Conservation (phyloP, 306 rosid species). For the Vachellia collinsii region DNA sequence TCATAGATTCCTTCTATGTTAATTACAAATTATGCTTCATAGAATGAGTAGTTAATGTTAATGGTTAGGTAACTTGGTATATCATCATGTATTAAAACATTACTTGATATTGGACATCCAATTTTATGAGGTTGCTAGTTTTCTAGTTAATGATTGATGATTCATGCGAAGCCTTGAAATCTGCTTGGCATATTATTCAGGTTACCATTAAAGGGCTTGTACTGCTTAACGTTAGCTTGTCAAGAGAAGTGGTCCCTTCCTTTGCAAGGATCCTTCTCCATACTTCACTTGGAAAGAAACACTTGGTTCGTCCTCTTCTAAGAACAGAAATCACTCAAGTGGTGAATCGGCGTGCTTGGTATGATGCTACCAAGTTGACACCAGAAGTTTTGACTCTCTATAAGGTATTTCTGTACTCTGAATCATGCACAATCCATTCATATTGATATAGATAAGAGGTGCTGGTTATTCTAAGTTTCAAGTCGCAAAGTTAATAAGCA, state of each 20-base stretch:
- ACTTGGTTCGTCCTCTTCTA: slow-evolving; percentile 83
- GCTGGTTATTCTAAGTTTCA: slow-evolving; percentile 8
- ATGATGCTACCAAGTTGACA: slow-evolving; percentile 76
- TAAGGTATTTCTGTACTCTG: slow-evolving; percentile 56
- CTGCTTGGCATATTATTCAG: slow-evolving; percentile 47
- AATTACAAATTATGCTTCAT: slow-evolving; percentile 1
- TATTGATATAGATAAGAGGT: not conserved
- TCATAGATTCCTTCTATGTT: no score
- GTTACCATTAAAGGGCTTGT: slow-evolving; percentile 75
- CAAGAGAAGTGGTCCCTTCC: slow-evolving; percentile 91
- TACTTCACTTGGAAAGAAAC: slow-evolving; percentile 93
- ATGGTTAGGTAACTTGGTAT: slow-evolving; percentile 4
- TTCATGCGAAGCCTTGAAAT: not conserved
- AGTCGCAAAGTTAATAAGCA: not conserved
- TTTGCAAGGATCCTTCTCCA: slow-evolving; percentile 91
- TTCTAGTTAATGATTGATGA: slow-evolving; percentile 12
- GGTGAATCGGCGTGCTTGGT: slow-evolving; percentile 92
- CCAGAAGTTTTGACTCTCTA: slow-evolving; percentile 72
- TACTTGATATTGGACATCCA: not conserved
- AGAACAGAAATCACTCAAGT: slow-evolving; percentile 90
- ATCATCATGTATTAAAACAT: not conserved
- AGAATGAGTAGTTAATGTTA: not conserved
- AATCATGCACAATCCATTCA: not conserved
- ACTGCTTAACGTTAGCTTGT: slow-evolving; percentile 74
- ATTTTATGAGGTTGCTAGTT: not conserved